Evolutionary conservation across 2,329 filamentous ascomycete species (phyloP).

Genomic region (Balansia obtecta): DNA sequence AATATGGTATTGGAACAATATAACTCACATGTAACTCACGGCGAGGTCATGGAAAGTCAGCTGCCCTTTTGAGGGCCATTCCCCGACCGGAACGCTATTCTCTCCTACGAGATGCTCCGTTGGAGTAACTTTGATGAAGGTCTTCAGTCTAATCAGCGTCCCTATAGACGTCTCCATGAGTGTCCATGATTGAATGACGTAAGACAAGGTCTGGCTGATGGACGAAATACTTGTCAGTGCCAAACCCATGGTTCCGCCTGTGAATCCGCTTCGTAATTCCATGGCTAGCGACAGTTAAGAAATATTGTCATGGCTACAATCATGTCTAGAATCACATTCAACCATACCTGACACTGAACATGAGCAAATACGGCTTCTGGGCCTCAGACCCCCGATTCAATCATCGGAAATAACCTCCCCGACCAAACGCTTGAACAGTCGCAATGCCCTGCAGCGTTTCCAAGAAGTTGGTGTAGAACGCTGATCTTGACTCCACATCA

Average conservation of each 20-base stretch:
- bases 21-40: not conserved
- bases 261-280: conserved; percentile 17
- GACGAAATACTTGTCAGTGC: conserved; percentile 24
- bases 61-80: conserved; percentile 14
- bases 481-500: conserved; percentile 27
- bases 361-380: conserved; percentile 39
- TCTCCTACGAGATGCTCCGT: conserved; percentile 12
- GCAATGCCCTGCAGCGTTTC: conserved; percentile 19
- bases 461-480: conserved; percentile 21
- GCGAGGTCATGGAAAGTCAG: not conserved
- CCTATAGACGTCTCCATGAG: conserved; percentile 19
- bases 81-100: conserved; percentile 4
- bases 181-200: conserved; percentile 17
- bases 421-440: conserved; percentile 27
- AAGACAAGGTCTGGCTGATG: conserved; percentile 15
- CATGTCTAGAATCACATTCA: conserved; percentile 37
- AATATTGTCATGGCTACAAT: conserved; percentile 36
- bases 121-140: conserved; percentile 15
- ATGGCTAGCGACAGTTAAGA: conserved; percentile 24
- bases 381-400: conserved; percentile 26
- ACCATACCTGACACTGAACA: conserved; percentile 41
- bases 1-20: too few species aligned
- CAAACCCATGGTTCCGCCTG: conserved; percentile 22
- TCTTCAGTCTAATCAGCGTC: conserved; percentile 16
- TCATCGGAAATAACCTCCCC: conserved; percentile 23